Evolutionary conservation across 768 basidiomycete species (phyloP).

Genomic region (Leccinum imitatum): DNA sequence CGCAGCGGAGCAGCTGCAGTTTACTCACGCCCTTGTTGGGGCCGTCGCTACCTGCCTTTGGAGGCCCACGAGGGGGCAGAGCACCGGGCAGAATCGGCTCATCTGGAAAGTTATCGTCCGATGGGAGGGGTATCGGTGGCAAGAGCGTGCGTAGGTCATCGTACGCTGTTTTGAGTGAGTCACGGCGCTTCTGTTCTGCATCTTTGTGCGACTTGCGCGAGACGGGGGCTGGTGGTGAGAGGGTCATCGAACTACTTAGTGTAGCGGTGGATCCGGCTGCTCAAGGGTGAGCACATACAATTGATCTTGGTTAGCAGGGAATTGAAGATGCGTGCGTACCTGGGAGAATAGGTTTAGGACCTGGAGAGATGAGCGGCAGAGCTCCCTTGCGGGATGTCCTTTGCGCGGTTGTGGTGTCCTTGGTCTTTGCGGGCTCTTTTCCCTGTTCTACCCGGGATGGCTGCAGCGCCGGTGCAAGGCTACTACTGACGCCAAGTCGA

Average conservation of each 20-base stretch:
- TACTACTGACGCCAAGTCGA: constrained; percentile 51
- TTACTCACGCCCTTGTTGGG: constrained; percentile 95
- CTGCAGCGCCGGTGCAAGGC: constrained; percentile 36
- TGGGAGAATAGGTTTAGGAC: constrained; percentile 71
- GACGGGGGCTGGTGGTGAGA: constrained; percentile 41
- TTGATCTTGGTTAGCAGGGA: background rate
- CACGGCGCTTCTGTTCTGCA: constrained; percentile 96
- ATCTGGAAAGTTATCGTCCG: constrained; percentile 66
- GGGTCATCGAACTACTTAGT: constrained; percentile 23
- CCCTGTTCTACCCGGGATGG: constrained; percentile 21
- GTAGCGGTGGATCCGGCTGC: constrained; percentile 36
- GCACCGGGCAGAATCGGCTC: constrained; percentile 84
- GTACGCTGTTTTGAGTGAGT: constrained; percentile 93
- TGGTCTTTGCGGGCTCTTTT: constrained; percentile 32
- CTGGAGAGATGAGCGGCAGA: constrained; percentile 46
- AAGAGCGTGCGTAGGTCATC: constrained; percentile 80
- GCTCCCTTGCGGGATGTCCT: constrained; percentile 31
- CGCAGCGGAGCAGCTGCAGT: constrained; percentile 85
- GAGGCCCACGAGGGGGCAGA: constrained; percentile 86
- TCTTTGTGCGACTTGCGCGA: constrained; percentile 90
- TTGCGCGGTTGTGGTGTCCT: constrained; percentile 21
- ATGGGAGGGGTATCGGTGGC: constrained; percentile 84
- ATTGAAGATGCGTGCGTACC: constrained; percentile 39
- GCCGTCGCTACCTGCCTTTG: constrained; percentile 82
- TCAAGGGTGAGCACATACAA: constrained; percentile 5